Conservation (phyloP, 345 rosid genomes). For the Cardamine occulta region DNA sequence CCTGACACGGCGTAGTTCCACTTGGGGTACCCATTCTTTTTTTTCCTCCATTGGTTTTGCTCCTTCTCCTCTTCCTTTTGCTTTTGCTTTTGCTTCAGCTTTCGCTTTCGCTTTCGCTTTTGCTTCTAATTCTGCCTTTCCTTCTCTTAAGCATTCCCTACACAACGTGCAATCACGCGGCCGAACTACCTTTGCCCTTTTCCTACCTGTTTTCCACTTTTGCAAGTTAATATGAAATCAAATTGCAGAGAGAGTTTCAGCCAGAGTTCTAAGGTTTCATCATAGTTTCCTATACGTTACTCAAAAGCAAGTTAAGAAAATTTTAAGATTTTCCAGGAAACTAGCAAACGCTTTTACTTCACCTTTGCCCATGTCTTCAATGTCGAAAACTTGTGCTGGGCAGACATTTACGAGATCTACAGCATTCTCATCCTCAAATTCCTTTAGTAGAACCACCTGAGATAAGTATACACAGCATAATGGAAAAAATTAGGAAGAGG, state of each 20-base stretch:
- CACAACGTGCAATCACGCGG: constrained; percentile 89
- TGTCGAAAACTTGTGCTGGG: constrained; percentile 75
- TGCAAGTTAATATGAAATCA: constrained; percentile 17
- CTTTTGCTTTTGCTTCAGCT: background rate
- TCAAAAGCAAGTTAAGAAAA: background rate
- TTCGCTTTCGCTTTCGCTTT: background rate
- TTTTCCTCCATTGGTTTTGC: background rate
- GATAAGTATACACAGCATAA: background rate
- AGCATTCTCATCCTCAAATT: constrained; percentile 58
- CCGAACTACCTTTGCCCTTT: constrained; percentile 75
- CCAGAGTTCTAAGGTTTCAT: constrained; percentile 9
- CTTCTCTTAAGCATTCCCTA: constrained; percentile 80
- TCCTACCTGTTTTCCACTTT: constrained; percentile 58
- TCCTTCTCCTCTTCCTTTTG: background rate
- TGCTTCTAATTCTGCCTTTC: background rate
- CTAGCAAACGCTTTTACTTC: constrained; percentile 22
- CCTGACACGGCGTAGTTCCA: constrained; percentile 68
- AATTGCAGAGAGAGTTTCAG: background rate
- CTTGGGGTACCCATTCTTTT: constrained; percentile 56
- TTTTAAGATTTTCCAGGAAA: background rate
- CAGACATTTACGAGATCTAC: constrained; percentile 64
- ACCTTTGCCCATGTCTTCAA: constrained; percentile 86
- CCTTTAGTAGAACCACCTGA: constrained; percentile 68
- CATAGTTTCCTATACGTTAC: background rate
- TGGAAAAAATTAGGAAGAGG: background rate